phyloP scores from a whole-genome alignment of 1,284 basidiomycete species.

The Cryptococcus maquisensis region DNA sequence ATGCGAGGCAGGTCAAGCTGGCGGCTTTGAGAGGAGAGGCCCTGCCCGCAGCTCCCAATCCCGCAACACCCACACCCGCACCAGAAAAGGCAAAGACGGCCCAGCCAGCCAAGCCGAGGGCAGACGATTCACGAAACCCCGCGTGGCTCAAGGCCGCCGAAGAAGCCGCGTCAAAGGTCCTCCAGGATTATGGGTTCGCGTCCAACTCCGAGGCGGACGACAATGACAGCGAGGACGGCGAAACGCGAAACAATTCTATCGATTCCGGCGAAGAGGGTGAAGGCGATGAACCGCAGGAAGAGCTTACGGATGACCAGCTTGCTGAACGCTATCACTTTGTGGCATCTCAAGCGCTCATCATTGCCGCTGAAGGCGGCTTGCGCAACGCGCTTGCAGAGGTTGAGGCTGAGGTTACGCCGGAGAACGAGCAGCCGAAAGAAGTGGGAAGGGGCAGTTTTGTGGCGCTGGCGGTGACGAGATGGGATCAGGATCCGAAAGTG shows the following conservation, averaged over 20 bases:
- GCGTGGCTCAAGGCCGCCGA: too few species aligned
- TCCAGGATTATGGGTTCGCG: too few species aligned
- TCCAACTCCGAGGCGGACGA: too few species aligned
- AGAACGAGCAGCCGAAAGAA: conserved; percentile 1
- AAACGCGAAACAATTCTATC: background rate
- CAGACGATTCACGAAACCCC: background rate
- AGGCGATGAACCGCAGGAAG: background rate
- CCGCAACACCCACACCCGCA: background rate
- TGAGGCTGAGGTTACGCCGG: background rate
- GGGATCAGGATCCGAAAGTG: conserved; percentile 31
- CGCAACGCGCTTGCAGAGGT: background rate
- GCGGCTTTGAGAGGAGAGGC: background rate
- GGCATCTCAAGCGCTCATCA: conserved; percentile 33
- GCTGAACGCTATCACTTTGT: conserved; percentile 22
- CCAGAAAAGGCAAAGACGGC: background rate
- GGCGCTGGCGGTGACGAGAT: conserved; percentile 29
- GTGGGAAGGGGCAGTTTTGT: conserved; percentile 41
- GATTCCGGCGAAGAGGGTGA: background rate
- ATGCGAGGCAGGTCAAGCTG: background rate
- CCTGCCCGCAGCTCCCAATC: background rate
- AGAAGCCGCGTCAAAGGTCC: too few species aligned
- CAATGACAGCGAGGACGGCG: background rate
- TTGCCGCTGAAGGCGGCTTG: conserved; percentile 31
- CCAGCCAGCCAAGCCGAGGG: background rate
- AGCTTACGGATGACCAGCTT: background rate